Evolutionary conservation across 2,329 filamentous ascomycete genomes (phyloP), one percentile per base, ranked within the genome.

Genomic region (Ampelomyces quisqualis): DNA sequence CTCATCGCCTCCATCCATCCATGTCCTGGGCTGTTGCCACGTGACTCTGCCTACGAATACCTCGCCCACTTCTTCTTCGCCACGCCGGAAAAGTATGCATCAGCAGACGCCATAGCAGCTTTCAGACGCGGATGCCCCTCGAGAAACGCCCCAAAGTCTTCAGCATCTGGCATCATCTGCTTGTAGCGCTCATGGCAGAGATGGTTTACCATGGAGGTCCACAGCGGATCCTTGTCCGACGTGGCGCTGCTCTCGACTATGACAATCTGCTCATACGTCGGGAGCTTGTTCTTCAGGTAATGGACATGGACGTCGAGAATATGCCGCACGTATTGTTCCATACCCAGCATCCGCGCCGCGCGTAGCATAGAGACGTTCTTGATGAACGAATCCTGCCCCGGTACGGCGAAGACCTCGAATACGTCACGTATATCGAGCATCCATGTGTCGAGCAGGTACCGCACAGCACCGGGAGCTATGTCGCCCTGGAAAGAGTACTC

Each of bases 181-280:
- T 36, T 33, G 29, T 37, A 19, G 13, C 43, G 50, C 3, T 31
- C 22, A 19, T 49, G 29, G 13, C 34, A 33, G 4, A 56, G 43
- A 22, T 42, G 36, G 17, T 56, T 54, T 15, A 56, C 40, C 43
- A 56, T 50, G 3, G 19, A 8, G 2, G 48, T 52, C 45, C 43
- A 54, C 2, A 52, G 31, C 2, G 51, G 48, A 23, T 56, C 45
- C 20, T 41, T 40, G 13, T 41, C 22, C 10, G 39, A 41, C 6
- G 36, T 40, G 2, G 26, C 27, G 21, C 40, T 46, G n/a, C 28
- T 9, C 26, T 43, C 45, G n/a, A 56, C 34, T 7, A 26, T 27
- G 1, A 22, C 13, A 13, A 56, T 54, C 39, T 54, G 45, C 11
- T 45, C 33, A n/a, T 54, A 52, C 6, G 23, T 28, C 6, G 53